These are phyloP conservation scores for Candida sanyaensis DNA, from an alignment of 1,139 yeast genomes.

Conservation along the genomic window DNA sequence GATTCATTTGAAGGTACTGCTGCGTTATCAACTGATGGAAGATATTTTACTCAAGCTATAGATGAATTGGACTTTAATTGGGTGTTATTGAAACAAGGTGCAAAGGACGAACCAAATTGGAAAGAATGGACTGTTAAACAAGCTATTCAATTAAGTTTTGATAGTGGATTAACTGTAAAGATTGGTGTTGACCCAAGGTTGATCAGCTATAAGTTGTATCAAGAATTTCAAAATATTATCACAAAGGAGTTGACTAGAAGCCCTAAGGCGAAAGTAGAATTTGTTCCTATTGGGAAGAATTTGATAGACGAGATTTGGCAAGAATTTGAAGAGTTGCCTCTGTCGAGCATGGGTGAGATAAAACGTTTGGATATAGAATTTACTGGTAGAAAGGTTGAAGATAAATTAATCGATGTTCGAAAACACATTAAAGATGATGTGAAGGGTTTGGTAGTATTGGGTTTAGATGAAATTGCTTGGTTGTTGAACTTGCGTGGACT, in stretches of 20 bases:
- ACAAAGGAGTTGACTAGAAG: slow-evolving; percentile 20
- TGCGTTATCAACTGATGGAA: slow-evolving; percentile 88
- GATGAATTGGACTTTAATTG: slow-evolving; percentile 89
- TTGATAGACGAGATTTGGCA: slow-evolving; percentile 80
- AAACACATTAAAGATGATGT: slow-evolving; percentile 44
- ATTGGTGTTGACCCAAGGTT: slow-evolving; percentile 64
- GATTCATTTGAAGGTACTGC: slow-evolving; percentile 67
- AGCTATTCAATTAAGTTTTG: slow-evolving; percentile 54
- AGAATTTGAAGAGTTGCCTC: slow-evolving; percentile 51
- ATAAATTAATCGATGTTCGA: slow-evolving; percentile 49
- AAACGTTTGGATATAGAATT: slow-evolving; percentile 44
- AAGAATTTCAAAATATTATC: slow-evolving; percentile 27
- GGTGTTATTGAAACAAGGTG: slow-evolving; percentile 80
- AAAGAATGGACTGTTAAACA: slow-evolving; percentile 77
- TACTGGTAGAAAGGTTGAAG: slow-evolving; percentile 48
- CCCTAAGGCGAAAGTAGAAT: slow-evolving; percentile 48
- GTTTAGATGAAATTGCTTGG: slow-evolving; percentile 92
- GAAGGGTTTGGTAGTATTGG: slow-evolving; percentile 58
- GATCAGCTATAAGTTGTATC: slow-evolving; percentile 49
- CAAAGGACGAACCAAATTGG: slow-evolving; percentile 78
- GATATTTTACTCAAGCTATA: slow-evolving; percentile 89
- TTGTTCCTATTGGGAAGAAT: slow-evolving; percentile 68
- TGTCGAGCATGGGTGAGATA: slow-evolving; percentile 37
- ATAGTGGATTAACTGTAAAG: slow-evolving; percentile 41
- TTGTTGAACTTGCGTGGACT: slow-evolving; percentile 82